phyloP scores from a whole-genome alignment of 106 monocot species.

The Acorus gramineus region DNA sequence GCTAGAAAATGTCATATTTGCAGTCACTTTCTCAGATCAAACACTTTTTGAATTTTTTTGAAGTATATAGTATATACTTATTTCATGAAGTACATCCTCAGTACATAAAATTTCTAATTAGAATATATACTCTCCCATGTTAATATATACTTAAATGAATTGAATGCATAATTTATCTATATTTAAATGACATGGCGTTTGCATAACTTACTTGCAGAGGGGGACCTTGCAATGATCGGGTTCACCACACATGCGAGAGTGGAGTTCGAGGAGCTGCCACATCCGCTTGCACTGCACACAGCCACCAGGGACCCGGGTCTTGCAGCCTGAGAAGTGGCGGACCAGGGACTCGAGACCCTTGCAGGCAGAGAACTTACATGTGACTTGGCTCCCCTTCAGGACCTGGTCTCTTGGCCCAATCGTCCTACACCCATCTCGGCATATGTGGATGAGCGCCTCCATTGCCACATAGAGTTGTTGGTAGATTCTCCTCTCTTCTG shows the following conservation, averaged over 20 bases:
- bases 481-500: conserved; percentile 38
- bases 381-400: conserved; percentile 8
- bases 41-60: too few species aligned
- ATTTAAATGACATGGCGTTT: too few species aligned
- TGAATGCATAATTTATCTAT: too few species aligned
- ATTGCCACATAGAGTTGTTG: conserved; percentile 44
- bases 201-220: conserved; percentile 32
- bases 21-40: too few species aligned
- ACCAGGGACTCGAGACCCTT: conserved; percentile 40
- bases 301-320: conserved; percentile 36
- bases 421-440: conserved; percentile 36
- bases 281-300: conserved; percentile 51
- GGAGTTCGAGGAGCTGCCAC: conserved; percentile 66
- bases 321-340: conserved; percentile 51
- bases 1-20: too few species aligned
- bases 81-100: too few species aligned
- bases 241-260: conserved; percentile 37
- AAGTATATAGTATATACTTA: too few species aligned
- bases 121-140: too few species aligned
- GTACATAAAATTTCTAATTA: too few species aligned
- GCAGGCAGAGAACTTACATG: conserved; percentile 37
- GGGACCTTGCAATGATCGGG: conserved; percentile 48
- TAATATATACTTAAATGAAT: too few species aligned
- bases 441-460: conserved; percentile 52
- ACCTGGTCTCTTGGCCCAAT: conserved; percentile 50